These are phyloP conservation scores for Chlorella sp. DNA, from an alignment of 139 green algal species.

Conservation along the genomic window DNA sequence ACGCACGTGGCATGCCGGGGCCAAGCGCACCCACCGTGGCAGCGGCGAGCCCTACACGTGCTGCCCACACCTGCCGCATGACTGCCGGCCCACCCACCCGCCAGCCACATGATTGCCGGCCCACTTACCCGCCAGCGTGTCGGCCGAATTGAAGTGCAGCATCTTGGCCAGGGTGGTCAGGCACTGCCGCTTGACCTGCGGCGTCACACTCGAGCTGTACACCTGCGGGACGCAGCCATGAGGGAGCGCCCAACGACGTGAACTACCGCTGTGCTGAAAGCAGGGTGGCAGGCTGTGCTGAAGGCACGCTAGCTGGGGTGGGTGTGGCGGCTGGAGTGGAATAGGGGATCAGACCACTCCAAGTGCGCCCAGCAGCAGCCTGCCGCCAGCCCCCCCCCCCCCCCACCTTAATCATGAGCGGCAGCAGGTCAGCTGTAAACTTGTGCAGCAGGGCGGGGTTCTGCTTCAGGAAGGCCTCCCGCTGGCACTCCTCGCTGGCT, in stretches of 20 bases:
- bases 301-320: neutral
- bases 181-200: conserved; percentile 69
- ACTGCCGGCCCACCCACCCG: no score
- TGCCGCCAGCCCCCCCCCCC: neutral
- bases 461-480: conserved; percentile 53
- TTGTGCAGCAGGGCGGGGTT: conserved; percentile 64
- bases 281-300: neutral
- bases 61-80: no score
- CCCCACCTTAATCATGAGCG: conserved; percentile 75
- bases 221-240: conserved; percentile 37
- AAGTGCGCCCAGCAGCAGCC: neutral
- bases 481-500: neutral
- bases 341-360: neutral
- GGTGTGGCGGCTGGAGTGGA: no score
- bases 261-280: no score
- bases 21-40: no score
- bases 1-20: no score
- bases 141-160: conserved; percentile 58
- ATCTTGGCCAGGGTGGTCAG: conserved; percentile 78
- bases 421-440: conserved; percentile 76
- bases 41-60: no score
- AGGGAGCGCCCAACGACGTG: neutral
- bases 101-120: no score
- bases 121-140: conserved; percentile 52
- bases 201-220: conserved; percentile 66